phyloP scores from a whole-genome alignment of 2,329 filamentous ascomycete genomes.

The Gaeumannomyces tritici region DNA sequence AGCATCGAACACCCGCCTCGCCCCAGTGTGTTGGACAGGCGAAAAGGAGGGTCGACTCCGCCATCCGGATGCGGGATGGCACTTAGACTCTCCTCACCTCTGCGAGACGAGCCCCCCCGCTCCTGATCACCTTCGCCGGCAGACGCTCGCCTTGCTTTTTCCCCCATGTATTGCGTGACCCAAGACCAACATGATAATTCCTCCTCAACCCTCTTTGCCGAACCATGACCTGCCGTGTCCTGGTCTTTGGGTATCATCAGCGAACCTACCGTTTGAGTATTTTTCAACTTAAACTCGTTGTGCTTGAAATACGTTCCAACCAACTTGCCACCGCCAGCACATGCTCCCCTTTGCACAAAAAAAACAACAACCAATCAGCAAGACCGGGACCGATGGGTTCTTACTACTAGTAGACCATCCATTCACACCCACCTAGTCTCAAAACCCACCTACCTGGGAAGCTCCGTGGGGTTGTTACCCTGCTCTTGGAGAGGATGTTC shows the following conservation, averaged over 20 bases:
- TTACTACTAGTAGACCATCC: background rate
- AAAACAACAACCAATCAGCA: background rate
- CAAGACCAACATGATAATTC: background rate
- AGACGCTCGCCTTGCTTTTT: background rate
- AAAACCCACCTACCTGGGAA: background rate
- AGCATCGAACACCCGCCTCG: background rate
- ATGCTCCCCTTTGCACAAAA: background rate
- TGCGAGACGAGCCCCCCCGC: background rate
- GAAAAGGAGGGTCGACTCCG: background rate
- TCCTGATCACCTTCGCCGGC: background rate
- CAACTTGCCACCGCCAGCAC: too few species aligned
- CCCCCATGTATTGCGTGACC: background rate
- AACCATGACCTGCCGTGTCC: too few species aligned
- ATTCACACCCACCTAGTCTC: background rate
- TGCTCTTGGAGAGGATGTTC: too few species aligned
- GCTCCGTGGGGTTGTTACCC: background rate
- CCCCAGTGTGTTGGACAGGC: background rate
- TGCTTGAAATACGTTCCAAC: too few species aligned
- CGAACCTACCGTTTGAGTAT: too few species aligned
- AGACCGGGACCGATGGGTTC: background rate
- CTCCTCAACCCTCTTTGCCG: background rate
- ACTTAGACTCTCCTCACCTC: background rate
- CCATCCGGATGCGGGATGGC: background rate
- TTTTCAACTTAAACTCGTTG: too few species aligned
- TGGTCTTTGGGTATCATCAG: too few species aligned